Base-by-base conservation (phyloP, 805 yeast species). In the Candida montana region DNA sequence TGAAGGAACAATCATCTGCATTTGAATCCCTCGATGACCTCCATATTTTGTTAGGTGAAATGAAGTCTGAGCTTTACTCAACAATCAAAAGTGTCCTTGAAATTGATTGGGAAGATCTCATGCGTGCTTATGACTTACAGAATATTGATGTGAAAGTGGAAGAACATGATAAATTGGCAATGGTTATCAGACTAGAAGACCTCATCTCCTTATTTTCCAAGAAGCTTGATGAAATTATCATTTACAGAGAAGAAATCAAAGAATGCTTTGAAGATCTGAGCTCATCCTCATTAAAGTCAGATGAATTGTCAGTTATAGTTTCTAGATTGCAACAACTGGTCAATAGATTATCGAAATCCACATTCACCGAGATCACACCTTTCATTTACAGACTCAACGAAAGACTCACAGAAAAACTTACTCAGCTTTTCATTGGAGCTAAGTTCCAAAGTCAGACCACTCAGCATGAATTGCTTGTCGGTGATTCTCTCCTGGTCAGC, bases 81-180 rank as follows among this genome's bases (percentile, higher is more conserved):
- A 42, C 61, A 0, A 47, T 82, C 2, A 45, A 50, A 3, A 44
- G 52, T 0, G 65, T 80, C 4, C 30, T 65, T 4, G 49, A 53
- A 3, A 57, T 74, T 2, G 64, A 66, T 8, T 85, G 95, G 95
- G 69, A 63, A 1, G 62, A 68, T 11, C 52, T 82, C 10, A 58
- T 69, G 0, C 70, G 69, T 44, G 75, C 77, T 1, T 60, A 68
- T 30, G 84, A 79, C 36, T 54, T 77, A 21, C 59, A 65, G 23
- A 61, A 58, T 6, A 51, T 61, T 7, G 62, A 62, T 12, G 53
- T 51, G 3, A 48, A 50, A 15, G 34, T 58, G 3, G 50, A 53
- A 11, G 68, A 65, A 28, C 63, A 63, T 13, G 53, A 63, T 7
- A 59, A 63, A 26, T 48, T 59, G 7, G 49, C 62, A 9, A 58